Evolutionary conservation across 2,329 filamentous ascomycete species (phyloP), one percentile per base, ranked within the genome.

Genomic region (Fusarium transvaalense): DNA sequence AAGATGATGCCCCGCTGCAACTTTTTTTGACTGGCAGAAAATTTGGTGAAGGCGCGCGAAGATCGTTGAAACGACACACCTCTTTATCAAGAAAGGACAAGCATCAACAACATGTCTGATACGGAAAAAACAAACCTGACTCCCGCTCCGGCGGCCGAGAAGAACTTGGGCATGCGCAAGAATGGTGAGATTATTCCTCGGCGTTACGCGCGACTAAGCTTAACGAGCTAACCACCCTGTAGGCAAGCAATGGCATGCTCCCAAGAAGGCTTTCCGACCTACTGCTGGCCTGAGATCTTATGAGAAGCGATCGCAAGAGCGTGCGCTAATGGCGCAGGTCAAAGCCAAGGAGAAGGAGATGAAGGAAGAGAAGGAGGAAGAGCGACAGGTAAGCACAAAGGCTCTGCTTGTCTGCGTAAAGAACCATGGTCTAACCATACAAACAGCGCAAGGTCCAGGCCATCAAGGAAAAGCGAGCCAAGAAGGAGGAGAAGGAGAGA

Each of bases 271-370:
- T 1, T 98, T 98, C 80, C 91, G 96, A 38, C 95, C 93, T 6
- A 89, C 84, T 15, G 86, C 91, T 12, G 93, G 94, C 27, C 86
- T 94, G 72, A 92, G 88, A 4, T 89, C 93, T 1, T 98, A 91
- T 78, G 89, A 91, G 71, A 91, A 93, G 80, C 90, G 95, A 54
- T 83, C 88, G 45, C 89, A 91, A 72, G 86, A 90, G 65, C 88
- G 93, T 52, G 87, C 89, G 66, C 86, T 89, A 10, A 86, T 90
- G 73, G 86, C 88, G 14, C 89, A 92, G n/a, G 88, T 92, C 74
- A 98, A 97, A 83, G 92, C 93, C 35, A 94, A 93, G 76, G 96
- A 98, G 82, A 94, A 92, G 81, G 94, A 97, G 80, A 89, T 99
- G 89, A 97, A 95, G 83, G 92, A 94, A 1, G 96, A 97, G 82